A percentile compares a stretch with the other conserved stretches of the same genome.
Conservation (phyloP, 2,329 filamentous ascomycete genomes). For the Xylaria sp. region DNA sequence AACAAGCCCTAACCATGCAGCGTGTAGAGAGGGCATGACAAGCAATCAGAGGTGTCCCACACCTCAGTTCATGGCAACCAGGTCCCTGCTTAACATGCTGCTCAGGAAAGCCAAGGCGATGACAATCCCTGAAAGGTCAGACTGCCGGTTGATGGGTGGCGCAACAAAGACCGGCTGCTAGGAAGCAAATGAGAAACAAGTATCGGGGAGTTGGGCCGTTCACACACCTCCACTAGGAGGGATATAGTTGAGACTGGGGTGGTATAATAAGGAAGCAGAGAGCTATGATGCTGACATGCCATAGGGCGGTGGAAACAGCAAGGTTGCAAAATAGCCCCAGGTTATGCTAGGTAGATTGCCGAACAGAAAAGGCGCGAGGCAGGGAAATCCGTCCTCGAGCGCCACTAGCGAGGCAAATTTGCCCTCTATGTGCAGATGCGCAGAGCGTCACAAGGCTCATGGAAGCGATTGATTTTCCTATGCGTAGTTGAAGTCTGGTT, state of each 20-base stretch:
- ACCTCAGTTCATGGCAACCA: constrained; percentile 45
- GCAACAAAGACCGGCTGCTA: constrained; percentile 43
- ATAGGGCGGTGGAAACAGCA: constrained; percentile 49
- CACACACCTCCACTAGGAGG: constrained; percentile 49
- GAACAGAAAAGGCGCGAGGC: constrained; percentile 41
- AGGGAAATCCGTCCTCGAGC: constrained; percentile 44
- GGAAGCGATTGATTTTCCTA: constrained; percentile 27
- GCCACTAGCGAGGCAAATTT: constrained; percentile 40
- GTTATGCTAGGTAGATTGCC: constrained; percentile 49
- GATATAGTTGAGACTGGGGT: constrained; percentile 50
- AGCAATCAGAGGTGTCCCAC: constrained; percentile 50
- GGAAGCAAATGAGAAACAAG: constrained; percentile 45
- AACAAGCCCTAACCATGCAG: constrained; percentile 57
- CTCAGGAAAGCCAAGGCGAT: constrained; percentile 45
- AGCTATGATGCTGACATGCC: constrained; percentile 49
- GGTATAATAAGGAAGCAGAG: constrained; percentile 49
- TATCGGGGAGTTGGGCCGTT: constrained; percentile 45
- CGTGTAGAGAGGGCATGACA: constrained; percentile 51
- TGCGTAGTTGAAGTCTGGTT: constrained; percentile 17
- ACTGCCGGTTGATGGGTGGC: constrained; percentile 45
- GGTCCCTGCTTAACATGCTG: constrained; percentile 46
- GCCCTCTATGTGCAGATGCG: constrained; percentile 32
- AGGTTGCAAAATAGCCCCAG: constrained; percentile 49
- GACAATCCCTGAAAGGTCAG: constrained; percentile 43
- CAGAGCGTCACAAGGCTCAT: constrained; percentile 26